Percentiles rank a stretch among this genome's conserved stretches.
These are phyloP conservation scores for Serendipita sp. DNA, from an alignment of 768 basidiomycete species.

Conservation along the genomic window DNA sequence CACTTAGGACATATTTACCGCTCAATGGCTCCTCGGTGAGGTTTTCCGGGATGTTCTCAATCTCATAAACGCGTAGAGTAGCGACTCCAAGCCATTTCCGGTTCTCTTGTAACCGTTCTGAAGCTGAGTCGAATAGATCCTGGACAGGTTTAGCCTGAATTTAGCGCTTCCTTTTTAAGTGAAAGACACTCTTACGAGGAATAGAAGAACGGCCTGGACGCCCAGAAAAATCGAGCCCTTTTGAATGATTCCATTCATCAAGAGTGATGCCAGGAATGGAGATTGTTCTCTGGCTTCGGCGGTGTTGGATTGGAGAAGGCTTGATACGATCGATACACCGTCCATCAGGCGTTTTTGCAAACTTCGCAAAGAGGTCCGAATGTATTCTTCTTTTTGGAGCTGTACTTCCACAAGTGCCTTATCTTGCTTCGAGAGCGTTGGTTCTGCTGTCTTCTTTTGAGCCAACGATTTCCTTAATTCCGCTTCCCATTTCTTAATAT, in stretches of 20 bases:
- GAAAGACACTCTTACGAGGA: conserved; percentile 40
- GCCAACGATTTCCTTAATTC: conserved; percentile 79
- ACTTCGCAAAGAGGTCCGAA: conserved; percentile 42
- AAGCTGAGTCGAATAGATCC: conserved; percentile 56
- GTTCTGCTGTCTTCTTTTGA: conserved; percentile 42
- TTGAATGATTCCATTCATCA: conserved; percentile 52
- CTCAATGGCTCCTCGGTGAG: conserved; percentile 55
- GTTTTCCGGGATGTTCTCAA: conserved; percentile 53
- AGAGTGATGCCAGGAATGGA: conserved; percentile 36
- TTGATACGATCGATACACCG: conserved; percentile 53
- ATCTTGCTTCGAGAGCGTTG: conserved; percentile 67
- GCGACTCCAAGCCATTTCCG: conserved; percentile 69
- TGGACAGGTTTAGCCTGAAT: conserved; percentile 17
- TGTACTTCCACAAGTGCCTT: conserved; percentile 72
- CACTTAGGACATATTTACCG: conserved; percentile 24
- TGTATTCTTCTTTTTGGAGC: conserved; percentile 57
- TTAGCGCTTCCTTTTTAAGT: not conserved
- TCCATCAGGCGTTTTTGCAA: conserved; percentile 44
- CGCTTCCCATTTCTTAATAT: conserved; percentile 88
- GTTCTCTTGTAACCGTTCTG: conserved; percentile 55
- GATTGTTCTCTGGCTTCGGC: conserved; percentile 44
- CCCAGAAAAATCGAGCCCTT: conserved; percentile 50
- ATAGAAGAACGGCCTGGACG: conserved; percentile 50
- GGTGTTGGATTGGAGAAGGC: conserved; percentile 36
- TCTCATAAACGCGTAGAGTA: conserved; percentile 55